phyloP scores from a whole-genome alignment of 2,329 filamentous ascomycete genomes.

The Setomelanomma holmii region DNA sequence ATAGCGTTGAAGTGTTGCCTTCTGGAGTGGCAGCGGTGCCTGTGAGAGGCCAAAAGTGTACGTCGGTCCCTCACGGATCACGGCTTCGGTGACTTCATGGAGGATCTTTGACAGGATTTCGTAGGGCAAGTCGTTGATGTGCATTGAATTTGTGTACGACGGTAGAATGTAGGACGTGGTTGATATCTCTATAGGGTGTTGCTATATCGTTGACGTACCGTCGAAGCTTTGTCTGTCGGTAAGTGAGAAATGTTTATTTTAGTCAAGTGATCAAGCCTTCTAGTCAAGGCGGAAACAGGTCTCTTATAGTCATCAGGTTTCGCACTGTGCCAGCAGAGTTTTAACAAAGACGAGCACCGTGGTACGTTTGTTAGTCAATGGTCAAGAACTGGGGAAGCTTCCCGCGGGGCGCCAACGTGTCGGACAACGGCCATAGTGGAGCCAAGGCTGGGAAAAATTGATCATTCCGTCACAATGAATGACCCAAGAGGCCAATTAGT shows the following conservation, averaged over 20 bases:
- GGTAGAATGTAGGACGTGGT: constrained; percentile 14
- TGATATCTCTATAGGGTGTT: constrained; percentile 14
- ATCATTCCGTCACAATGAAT: constrained; percentile 30
- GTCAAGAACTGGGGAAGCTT: constrained; percentile 35
- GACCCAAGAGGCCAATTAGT: constrained; percentile 28
- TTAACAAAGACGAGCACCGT: constrained; percentile 34
- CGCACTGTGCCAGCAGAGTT: constrained; percentile 27
- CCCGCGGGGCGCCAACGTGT: constrained; percentile 32
- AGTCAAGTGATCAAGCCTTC: constrained; percentile 19
- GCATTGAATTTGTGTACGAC: constrained; percentile 43
- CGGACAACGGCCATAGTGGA: constrained; percentile 34
- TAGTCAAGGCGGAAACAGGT: constrained; percentile 11
- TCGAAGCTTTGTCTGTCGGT: constrained; percentile 14
- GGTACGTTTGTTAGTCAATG: constrained; percentile 42
- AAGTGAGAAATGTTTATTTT: constrained; percentile 16
- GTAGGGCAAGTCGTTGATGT: constrained; percentile 59
- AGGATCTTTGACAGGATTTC: constrained; percentile 62
- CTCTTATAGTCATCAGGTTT: constrained; percentile 37
- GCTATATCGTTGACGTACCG: constrained; percentile 3
- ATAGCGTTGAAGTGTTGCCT: constrained; percentile 56
- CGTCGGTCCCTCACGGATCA: constrained; percentile 55
- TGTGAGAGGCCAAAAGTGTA: constrained; percentile 63
- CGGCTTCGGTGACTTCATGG: constrained; percentile 55
- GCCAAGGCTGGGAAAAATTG: constrained; percentile 19
- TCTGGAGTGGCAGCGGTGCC: constrained; percentile 55